phyloP scores from a whole-genome alignment of 306 rosid species.

The Benincasa hispida region DNA sequence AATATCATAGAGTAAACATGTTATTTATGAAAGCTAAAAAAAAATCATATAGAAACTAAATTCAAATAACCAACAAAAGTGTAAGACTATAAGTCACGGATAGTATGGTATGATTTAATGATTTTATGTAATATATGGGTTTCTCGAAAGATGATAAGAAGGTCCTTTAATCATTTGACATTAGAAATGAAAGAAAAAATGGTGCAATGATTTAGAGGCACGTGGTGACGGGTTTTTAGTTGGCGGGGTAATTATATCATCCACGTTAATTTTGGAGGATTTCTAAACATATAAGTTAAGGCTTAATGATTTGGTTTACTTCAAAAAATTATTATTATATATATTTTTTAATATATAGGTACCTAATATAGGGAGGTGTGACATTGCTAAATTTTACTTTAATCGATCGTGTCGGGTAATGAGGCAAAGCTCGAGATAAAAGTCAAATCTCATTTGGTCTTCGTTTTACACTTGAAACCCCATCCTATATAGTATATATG shows the following conservation, averaged over 20 bases:
- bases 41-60: no score
- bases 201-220: background rate
- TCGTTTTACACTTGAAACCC: background rate
- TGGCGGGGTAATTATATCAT: constrained; percentile 5
- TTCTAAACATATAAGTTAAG: background rate
- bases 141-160: background rate
- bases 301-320: background rate
- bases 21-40: no score
- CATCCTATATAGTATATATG: no score
- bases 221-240: background rate
- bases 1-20: no score
- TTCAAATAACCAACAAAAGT: no score
- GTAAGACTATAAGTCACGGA: no score
- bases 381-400: background rate
- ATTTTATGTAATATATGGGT: background rate
- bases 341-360: no score
- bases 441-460: background rate
- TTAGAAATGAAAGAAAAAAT: background rate
- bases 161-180: background rate
- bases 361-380: background rate
- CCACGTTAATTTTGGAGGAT: background rate
- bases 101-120: no score
- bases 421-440: background rate
- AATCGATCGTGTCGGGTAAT: background rate
- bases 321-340: background rate